Evolutionary conservation across 805 yeast species (phyloP).

Genomic region (Ogataea thermomethanolica): DNA sequence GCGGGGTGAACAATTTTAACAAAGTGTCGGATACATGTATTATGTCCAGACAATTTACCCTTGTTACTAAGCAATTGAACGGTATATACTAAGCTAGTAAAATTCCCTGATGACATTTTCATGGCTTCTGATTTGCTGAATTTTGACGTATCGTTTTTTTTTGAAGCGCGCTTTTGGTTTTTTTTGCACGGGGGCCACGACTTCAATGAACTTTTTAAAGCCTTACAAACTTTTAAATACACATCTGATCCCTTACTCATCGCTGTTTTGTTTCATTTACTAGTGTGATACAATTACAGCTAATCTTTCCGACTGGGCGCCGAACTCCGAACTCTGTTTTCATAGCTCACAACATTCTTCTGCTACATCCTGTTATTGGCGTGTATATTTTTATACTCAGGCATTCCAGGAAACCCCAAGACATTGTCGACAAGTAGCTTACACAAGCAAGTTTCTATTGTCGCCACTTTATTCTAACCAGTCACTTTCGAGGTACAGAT

Average conservation of each 20-base stretch:
- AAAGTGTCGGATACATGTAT: too few species aligned
- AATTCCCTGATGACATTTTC: conserved; percentile 1
- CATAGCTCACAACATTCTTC: too few species aligned
- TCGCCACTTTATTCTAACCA: too few species aligned
- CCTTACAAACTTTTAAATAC: too few species aligned
- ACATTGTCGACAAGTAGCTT: too few species aligned
- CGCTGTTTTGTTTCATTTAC: too few species aligned
- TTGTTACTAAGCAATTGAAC: background rate
- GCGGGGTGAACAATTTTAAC: too few species aligned
- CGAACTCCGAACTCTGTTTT: too few species aligned
- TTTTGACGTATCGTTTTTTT: background rate
- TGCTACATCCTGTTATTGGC: background rate
- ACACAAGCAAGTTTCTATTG: too few species aligned
- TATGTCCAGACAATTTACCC: background rate
- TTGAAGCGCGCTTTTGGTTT: background rate
- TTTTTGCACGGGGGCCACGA: background rate
- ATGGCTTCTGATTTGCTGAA: conserved; percentile 1
- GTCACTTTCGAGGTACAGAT: too few species aligned
- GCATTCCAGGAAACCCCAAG: background rate
- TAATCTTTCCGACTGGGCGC: too few species aligned
- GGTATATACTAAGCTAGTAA: background rate
- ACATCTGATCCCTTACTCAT: background rate
- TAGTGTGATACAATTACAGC: too few species aligned
- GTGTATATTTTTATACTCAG: background rate
- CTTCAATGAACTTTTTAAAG: background rate